phyloP scores from a whole-genome alignment of 129 eudicot genomes.

The Lactuca saligna region DNA sequence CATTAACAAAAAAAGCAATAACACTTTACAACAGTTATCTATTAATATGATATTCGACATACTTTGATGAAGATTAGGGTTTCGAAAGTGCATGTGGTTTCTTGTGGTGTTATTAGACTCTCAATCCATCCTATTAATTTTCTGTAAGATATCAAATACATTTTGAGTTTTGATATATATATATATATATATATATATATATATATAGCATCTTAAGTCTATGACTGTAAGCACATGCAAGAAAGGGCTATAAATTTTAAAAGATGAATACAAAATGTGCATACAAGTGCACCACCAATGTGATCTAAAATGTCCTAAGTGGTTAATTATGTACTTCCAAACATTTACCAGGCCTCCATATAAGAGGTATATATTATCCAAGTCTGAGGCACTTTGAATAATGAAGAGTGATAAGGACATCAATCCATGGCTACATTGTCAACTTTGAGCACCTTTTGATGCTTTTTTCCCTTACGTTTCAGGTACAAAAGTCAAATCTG shows the following conservation, averaged over 20 bases:
- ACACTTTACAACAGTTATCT: not conserved
- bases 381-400: not conserved
- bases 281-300: not conserved
- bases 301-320: not conserved
- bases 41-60: not conserved
- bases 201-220: not conserved
- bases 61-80: not conserved
- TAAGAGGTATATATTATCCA: no score
- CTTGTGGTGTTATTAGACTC: conserved; percentile 8
- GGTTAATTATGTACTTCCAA: no score
- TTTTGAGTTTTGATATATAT: not conserved
- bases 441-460: not conserved
- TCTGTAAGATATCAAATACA: no score
- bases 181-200: not conserved
- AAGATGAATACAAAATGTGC: conserved; percentile 11
- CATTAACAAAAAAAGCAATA: not conserved
- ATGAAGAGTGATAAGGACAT: not conserved
- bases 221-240: not conserved
- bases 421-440: not conserved
- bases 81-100: conserved; percentile 10
- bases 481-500: conserved; percentile 94
- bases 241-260: conserved; percentile 11
- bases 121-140: not conserved
- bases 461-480: conserved; percentile 20
- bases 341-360: not conserved